Evolutionary conservation across 2,329 filamentous ascomycete genomes (phyloP), one percentile per base, ranked within the genome.

Genomic region (Colletotrichum gloeosporioides): DNA sequence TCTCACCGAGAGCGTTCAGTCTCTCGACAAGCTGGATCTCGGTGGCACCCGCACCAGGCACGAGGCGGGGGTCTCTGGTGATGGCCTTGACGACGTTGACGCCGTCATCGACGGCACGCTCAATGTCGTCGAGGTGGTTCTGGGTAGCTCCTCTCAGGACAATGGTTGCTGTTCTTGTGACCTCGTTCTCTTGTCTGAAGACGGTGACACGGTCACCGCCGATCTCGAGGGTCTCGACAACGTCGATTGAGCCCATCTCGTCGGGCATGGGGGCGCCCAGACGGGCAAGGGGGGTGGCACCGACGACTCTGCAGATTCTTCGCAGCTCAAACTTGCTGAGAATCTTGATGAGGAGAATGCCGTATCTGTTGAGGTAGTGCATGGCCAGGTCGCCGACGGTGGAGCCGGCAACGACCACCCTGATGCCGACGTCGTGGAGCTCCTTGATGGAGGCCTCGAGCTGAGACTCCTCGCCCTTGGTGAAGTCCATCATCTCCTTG

Each of bases 71-170:
- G 84, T 99, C 98, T 84, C 95, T 95, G 77, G 97, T 99, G 84
- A 99, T 98, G 79, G 97, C 97, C 89, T 99, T 99, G 85, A 99
- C 95, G 69, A 98, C 98, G 83, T 99, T 99, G 85, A 99, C 97
- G 79, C 97, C 97, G 80, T 99, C 97, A 81, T 99, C 97, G 73
- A 99, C 96, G 67, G 97, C 97, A 78, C 97, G 94, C 90, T 99
- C 97, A 44, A 99, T 92, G 81, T 99, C 97, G 82, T 99, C 97
- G 29, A 99, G 92, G 85, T 99, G 95, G 89, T 99, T 99, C 87
- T 99, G 96, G 7, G 97, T 99, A 25, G 97, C 97, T 66, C 98
- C 97, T 79, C 97, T 93, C 77, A 99, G 92, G 69, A 99, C 96
- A 65, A 99, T 91, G 9, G 97, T 99, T 25, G 98, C 95, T 68